Evolutionary conservation across 345 rosid genomes (phyloP).

Genomic region (Geranium rotundifolium): DNA sequence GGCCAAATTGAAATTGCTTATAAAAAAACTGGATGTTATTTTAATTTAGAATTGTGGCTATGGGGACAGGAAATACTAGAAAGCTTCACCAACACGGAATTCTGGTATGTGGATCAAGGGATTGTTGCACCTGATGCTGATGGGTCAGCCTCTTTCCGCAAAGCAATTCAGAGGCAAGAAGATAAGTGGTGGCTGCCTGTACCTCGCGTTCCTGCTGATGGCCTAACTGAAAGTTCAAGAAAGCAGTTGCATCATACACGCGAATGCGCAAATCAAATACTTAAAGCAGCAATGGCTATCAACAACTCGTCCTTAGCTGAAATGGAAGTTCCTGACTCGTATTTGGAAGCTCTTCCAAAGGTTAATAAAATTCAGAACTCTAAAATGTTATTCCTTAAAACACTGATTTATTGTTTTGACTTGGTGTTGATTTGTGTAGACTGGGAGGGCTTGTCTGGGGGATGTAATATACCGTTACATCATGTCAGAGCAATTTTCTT

Average conservation of each 20-base stretch:
- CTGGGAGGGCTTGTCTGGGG: slow-evolving; percentile 6
- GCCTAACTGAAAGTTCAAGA: slow-evolving; percentile 68
- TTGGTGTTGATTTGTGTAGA: slow-evolving; percentile 1
- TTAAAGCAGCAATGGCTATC: slow-evolving; percentile 96
- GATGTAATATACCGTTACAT: slow-evolving; percentile 9
- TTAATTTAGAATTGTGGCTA: background rate
- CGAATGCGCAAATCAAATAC: slow-evolving; percentile 71
- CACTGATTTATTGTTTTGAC: too few species aligned
- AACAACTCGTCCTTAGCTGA: slow-evolving; percentile 57
- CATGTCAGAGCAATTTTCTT: slow-evolving; percentile 9
- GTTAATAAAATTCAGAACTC: slow-evolving; percentile 17
- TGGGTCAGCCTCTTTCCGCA: slow-evolving; percentile 77
- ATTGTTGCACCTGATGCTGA: slow-evolving; percentile 64
- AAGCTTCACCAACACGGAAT: slow-evolving; percentile 63
- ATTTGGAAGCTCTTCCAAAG: slow-evolving; percentile 83
- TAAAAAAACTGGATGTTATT: background rate
- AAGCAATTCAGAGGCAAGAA: slow-evolving; percentile 68
- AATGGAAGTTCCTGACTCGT: slow-evolving; percentile 90
- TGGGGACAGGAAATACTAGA: slow-evolving; percentile 59
- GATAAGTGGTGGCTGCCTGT: slow-evolving; percentile 99
- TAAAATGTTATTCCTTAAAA: too few species aligned
- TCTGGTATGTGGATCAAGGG: slow-evolving; percentile 97
- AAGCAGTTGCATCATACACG: slow-evolving; percentile 64
- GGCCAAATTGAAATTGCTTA: background rate
- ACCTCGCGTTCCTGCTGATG: slow-evolving; percentile 76